phyloP scores from a whole-genome alignment of 1,139 yeast species.

The Suhomyces ambrosiae region DNA sequence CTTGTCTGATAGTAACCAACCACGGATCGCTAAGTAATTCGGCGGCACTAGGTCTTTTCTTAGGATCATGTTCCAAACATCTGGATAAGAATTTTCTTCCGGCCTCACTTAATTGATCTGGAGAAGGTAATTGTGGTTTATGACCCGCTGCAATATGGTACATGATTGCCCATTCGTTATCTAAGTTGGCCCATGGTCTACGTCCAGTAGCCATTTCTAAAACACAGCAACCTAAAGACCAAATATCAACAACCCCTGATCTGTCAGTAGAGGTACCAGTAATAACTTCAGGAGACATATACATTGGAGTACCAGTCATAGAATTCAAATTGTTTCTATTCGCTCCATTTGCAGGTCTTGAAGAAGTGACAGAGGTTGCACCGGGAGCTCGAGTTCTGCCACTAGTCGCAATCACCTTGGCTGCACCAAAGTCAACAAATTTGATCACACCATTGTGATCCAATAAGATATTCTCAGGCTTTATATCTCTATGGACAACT shows the following conservation, averaged over 20 bases:
- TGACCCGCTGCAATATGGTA: slow-evolving; percentile 97
- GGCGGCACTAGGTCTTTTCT: slow-evolving; percentile 74
- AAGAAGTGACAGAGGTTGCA: slow-evolving; percentile 12
- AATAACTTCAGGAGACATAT: slow-evolving; percentile 97
- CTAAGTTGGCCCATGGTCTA: slow-evolving; percentile 88
- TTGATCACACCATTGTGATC: slow-evolving; percentile 94
- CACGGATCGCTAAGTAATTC: slow-evolving; percentile 90
- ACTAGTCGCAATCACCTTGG: slow-evolving; percentile 83
- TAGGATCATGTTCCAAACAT: slow-evolving; percentile 84
- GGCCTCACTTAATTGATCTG: slow-evolving; percentile 72
- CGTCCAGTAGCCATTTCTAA: slow-evolving; percentile 83
- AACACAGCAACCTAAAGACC: slow-evolving; percentile 85
- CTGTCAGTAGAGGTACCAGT: slow-evolving; percentile 71
- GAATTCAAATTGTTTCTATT: slow-evolving; percentile 39
- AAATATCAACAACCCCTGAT: slow-evolving; percentile 77
- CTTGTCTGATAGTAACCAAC: slow-evolving; percentile 72
- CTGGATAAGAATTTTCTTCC: slow-evolving; percentile 73
- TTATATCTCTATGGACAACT: slow-evolving; percentile 95
- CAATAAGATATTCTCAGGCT: slow-evolving; percentile 89
- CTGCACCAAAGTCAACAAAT: slow-evolving; percentile 97
- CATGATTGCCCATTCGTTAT: slow-evolving; percentile 98
- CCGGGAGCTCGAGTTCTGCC: slow-evolving; percentile 47
- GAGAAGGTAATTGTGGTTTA: slow-evolving; percentile 79
- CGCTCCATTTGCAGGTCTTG: slow-evolving; percentile 17
- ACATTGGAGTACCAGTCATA: slow-evolving; percentile 98